Evolutionary conservation across 495 filamentous ascomycete species (phyloP).

Genomic region (Neurospora intermedia): DNA sequence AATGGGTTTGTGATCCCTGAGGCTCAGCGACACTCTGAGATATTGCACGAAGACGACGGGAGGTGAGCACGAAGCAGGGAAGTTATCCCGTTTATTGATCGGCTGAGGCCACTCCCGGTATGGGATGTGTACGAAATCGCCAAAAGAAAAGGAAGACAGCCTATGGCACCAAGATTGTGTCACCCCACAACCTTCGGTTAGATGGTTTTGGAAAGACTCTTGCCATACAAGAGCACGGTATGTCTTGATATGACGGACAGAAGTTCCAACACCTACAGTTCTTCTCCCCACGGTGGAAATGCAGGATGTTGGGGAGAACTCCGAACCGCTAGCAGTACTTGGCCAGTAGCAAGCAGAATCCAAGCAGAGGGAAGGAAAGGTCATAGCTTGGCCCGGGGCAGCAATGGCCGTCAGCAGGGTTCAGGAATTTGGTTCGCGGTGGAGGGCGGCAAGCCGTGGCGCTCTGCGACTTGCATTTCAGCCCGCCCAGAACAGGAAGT

Average conservation of each 20-base stretch:
- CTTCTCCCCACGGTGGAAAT: neutral
- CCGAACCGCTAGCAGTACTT: neutral
- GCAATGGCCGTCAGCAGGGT: neutral
- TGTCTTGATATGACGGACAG: neutral
- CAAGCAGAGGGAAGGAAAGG: neutral
- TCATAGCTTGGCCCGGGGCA: neutral
- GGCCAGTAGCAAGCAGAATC: neutral
- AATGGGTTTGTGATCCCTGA: neutral
- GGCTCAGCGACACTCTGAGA: neutral
- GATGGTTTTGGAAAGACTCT: neutral
- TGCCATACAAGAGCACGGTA: neutral
- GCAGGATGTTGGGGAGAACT: neutral
- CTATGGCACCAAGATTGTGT: neutral
- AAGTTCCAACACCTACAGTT: neutral
- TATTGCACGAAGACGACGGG: neutral
- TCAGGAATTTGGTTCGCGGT: neutral
- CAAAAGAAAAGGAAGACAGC: neutral
- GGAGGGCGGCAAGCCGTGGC: constrained; percentile 2
- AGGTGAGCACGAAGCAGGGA: neutral
- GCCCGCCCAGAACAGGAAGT: constrained; percentile 11
- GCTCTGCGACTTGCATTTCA: constrained; percentile 9
- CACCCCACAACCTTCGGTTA: neutral
- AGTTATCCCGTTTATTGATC: neutral
- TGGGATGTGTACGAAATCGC: neutral
- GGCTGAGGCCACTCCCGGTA: neutral